Percentiles rank a stretch among this genome's conserved stretches.
Conservation (phyloP, 768 basidiomycete species). For the Trametes cinnabarina region DNA sequence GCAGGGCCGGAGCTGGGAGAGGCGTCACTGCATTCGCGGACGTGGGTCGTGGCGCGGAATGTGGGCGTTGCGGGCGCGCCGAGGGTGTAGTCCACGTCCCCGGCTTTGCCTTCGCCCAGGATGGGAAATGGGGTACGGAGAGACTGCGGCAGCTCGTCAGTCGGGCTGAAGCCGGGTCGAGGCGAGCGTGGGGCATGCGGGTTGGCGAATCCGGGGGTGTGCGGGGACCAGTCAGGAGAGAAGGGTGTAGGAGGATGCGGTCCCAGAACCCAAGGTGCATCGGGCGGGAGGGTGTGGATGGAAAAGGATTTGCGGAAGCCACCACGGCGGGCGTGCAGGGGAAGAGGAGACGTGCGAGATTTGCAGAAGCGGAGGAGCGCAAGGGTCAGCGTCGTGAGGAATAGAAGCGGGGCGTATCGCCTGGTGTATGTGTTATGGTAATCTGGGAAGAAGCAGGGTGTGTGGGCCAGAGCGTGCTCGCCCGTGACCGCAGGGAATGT, state of each 20-base stretch:
- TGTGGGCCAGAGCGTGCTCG: conserved; percentile 52
- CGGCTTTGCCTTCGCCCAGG: neutral
- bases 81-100: neutral
- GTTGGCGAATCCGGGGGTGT: conserved; percentile 11
- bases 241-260: conserved; percentile 14
- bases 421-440: conserved; percentile 56
- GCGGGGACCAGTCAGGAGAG: conserved; percentile 17
- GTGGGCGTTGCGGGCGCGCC: conserved; percentile 9
- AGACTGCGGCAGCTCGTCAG: conserved; percentile 4
- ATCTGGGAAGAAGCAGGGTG: conserved; percentile 79
- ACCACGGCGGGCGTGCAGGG: neutral
- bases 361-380: conserved; percentile 43
- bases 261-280: neutral
- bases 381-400: conserved; percentile 51
- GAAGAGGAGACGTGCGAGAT: neutral
- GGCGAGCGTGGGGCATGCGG: conserved; percentile 8
- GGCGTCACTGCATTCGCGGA: neutral
- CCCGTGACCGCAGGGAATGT: conserved; percentile 35
- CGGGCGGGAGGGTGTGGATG: conserved; percentile 17
- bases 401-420: conserved; percentile 62
- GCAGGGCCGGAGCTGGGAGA: conserved; percentile 3
- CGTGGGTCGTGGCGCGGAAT: conserved; percentile 16
- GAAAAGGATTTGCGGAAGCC: conserved; percentile 12
- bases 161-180: conserved; percentile 19
- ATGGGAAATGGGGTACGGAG: conserved; percentile 5